Conservation (phyloP, 768 basidiomycete genomes). For the Amylocystis lapponica region DNA sequence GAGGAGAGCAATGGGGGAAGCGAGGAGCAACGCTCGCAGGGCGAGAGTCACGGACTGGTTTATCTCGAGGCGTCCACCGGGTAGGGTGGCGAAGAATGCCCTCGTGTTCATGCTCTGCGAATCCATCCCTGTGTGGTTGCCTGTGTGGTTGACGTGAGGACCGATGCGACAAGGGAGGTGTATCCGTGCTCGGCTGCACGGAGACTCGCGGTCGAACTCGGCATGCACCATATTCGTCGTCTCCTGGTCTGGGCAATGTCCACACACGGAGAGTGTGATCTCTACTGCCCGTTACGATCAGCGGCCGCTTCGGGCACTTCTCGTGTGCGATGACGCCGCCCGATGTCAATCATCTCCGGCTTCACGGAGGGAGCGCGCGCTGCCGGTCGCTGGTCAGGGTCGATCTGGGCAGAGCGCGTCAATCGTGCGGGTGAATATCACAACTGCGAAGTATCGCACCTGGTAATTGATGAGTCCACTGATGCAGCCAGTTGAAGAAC, state of each 20-base stretch:
- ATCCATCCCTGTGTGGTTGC: too few relatives aligned
- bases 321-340: conserved; percentile 57
- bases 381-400: conserved; percentile 92
- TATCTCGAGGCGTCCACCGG: too few relatives aligned
- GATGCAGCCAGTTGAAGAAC: conserved; percentile 94
- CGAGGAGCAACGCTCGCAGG: too few relatives aligned
- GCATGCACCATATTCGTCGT: conserved; percentile 76
- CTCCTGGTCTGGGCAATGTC: conserved; percentile 61
- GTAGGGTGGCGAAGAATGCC: too few relatives aligned
- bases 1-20: too few relatives aligned
- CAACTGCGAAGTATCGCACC: conserved; percentile 35
- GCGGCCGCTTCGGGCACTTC: conserved; percentile 64
- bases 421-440: not conserved
- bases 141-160: too few relatives aligned
- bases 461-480: conserved; percentile 98
- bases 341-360: conserved; percentile 79
- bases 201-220: too few relatives aligned
- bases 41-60: too few relatives aligned
- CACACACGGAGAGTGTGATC: conserved; percentile 65
- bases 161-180: too few relatives aligned
- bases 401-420: conserved; percentile 62
- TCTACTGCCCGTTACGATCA: conserved; percentile 70
- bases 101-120: too few relatives aligned
- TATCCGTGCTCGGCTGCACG: too few relatives aligned
- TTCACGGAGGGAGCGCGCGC: conserved; percentile 95